These are phyloP conservation scores for Corinectria fuckeliana DNA, from an alignment of 2,329 filamentous ascomycete species.

Conservation along the genomic window DNA sequence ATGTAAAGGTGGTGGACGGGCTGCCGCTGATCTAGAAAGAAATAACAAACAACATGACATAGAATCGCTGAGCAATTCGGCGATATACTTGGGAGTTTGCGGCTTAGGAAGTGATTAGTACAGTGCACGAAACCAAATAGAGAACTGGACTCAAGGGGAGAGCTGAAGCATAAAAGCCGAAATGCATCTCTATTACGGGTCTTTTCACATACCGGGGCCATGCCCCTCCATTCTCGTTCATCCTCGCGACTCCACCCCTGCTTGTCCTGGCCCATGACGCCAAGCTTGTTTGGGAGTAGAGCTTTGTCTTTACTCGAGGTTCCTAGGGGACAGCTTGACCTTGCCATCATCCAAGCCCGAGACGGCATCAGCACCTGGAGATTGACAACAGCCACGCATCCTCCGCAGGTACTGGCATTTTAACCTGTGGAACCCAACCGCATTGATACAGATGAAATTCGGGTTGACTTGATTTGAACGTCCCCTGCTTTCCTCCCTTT, in stretches of 20 bases:
- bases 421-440: constrained; percentile 15
- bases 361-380: constrained; percentile 25
- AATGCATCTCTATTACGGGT: constrained; percentile 27
- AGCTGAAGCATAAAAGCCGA: constrained; percentile 20
- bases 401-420: constrained; percentile 5
- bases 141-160: background rate
- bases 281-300: constrained; percentile 35
- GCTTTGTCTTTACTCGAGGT: constrained; percentile 23
- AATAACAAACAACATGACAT: background rate
- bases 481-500: constrained; percentile 16
- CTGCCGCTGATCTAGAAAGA: background rate
- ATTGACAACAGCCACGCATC: constrained; percentile 10
- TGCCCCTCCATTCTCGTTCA: constrained; percentile 32
- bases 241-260: constrained; percentile 27
- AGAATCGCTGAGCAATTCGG: background rate
- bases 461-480: background rate
- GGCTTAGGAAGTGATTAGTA: constrained; percentile 1
- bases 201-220: constrained; percentile 29
- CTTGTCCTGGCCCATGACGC: constrained; percentile 19
- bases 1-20: background rate
- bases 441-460: constrained; percentile 7
- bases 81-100: background rate
- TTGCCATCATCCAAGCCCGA: constrained; percentile 34
- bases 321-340: constrained; percentile 41
- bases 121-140: constrained; percentile 16